phyloP scores from a whole-genome alignment of 2,329 filamentous ascomycete species.

The Apiospora koreana region DNA sequence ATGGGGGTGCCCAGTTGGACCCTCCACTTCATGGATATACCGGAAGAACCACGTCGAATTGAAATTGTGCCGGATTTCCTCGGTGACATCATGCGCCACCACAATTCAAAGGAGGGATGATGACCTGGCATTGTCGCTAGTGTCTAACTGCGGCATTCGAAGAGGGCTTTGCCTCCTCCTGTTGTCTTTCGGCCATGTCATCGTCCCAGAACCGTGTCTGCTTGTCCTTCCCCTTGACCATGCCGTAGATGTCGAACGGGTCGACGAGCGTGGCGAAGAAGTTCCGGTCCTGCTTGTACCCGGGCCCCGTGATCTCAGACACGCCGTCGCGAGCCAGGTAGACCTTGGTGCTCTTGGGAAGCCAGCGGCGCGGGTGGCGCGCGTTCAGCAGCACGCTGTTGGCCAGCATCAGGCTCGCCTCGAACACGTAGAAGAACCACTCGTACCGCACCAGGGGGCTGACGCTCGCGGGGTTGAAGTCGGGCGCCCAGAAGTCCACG shows the following conservation, averaged over 20 bases:
- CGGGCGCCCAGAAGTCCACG: slow-evolving; percentile 40
- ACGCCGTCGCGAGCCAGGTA: slow-evolving; percentile 52
- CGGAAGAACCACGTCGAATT: background rate
- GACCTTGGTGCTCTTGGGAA: slow-evolving; percentile 49
- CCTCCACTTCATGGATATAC: background rate
- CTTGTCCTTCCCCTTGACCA: slow-evolving; percentile 34
- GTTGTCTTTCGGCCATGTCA: background rate
- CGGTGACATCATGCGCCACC: background rate
- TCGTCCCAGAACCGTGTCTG: slow-evolving; percentile 38
- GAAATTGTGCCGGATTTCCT: background rate
- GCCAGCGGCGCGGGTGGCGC: slow-evolving; percentile 50
- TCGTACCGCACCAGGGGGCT: slow-evolving; percentile 55
- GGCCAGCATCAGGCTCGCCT: slow-evolving; percentile 52
- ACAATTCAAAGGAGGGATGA: background rate
- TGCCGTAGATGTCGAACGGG: slow-evolving; percentile 40
- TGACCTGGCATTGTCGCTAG: background rate
- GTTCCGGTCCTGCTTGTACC: slow-evolving; percentile 49
- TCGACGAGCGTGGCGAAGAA: slow-evolving; percentile 44
- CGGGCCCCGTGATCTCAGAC: slow-evolving; percentile 49
- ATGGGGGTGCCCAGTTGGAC: background rate
- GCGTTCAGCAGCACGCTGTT: slow-evolving; percentile 53
- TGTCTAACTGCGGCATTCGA: background rate
- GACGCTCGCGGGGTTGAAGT: slow-evolving; percentile 37
- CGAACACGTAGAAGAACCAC: slow-evolving; percentile 62
- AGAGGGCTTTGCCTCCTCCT: background rate